Base-by-base conservation (phyloP, 345 rosid genomes). In the Clarkia xantiana region DNA sequence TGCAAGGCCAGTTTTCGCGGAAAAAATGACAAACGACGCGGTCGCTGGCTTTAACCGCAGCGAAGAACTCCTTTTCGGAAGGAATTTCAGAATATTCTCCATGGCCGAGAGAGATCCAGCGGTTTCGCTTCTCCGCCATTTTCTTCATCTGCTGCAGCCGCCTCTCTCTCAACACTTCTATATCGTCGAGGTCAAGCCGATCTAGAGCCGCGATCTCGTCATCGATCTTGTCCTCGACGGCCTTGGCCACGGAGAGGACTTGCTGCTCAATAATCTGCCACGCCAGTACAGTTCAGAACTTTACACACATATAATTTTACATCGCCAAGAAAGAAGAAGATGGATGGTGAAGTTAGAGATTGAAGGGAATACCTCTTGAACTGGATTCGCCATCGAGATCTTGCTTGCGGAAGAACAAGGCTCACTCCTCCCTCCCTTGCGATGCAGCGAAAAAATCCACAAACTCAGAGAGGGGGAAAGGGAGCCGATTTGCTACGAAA, bases 1-100 rank as follows among this genome's bases (percentile, higher is more conserved):
- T 87, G 73, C 99, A 87, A 20, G 95, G 99, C 96, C 96, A 91
- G 62, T 91, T 91, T 42, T 86, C 95, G 57, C 96, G 94, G 66
- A 84, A 84, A 65, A 87, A 91, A 54, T 91, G 98, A 67, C 96
- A 86, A 34, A 84, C 94, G 47, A 87, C 96, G 45, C 98, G 94
- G 40, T 87, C 95, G 56, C 95, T 91, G 38, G 90, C 90, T 55
- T 87, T 91, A 19, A 86, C 98, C 38, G 59, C 60, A 23, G 90
- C 52, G 74, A 91, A 84, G 72, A 91, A 84, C 38, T 91, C 96
- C 57, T 86, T 86, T 74, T 91, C 98, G 7, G 64, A 62, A 12
- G 67, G 76, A 51, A 91, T 91, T 70, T 86, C 96, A 3, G 95
- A 41, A 71, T 84, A 91, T 25, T 86, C 98, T 9, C 96, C 86